A percentile compares a stretch with the other conserved stretches of the same genome.
These are phyloP conservation scores for Albifimbria verrucaria DNA, from an alignment of 2,329 filamentous ascomycete species.

Conservation along the genomic window DNA sequence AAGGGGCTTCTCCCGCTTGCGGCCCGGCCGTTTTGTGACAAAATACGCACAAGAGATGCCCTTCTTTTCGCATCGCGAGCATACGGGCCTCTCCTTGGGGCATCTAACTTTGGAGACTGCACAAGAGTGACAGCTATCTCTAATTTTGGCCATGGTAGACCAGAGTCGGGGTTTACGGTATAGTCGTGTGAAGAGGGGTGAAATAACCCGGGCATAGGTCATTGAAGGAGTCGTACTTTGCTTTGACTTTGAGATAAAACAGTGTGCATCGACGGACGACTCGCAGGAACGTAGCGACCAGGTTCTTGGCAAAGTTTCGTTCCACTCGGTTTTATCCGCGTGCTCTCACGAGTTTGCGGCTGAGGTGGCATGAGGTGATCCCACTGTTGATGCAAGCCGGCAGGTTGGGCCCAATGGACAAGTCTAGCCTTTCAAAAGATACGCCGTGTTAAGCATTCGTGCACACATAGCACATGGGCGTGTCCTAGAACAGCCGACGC, in stretches of 20 bases:
- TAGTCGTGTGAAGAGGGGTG: no score
- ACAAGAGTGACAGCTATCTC: constrained; percentile 33
- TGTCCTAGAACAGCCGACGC: neutral
- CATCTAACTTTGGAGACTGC: constrained; percentile 34
- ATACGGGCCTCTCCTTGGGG: constrained; percentile 29
- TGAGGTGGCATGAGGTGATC: neutral
- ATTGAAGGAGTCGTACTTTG: neutral
- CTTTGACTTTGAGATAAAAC: neutral
- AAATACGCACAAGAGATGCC: constrained; percentile 30
- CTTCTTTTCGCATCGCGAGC: constrained; percentile 28
- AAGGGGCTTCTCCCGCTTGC: constrained; percentile 6
- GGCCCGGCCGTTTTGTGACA: constrained; percentile 18
- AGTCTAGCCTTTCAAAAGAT: neutral
- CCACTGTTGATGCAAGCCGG: neutral
- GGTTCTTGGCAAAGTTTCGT: neutral
- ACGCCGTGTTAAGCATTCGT: neutral
- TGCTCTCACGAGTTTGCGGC: neutral
- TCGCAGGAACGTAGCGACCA: neutral
- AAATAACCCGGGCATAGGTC: neutral
- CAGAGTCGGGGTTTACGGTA: no score
- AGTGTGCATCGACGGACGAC: neutral
- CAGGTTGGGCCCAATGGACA: neutral
- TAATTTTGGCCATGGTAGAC: constrained; percentile 16
- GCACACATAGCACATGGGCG: neutral
- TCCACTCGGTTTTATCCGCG: neutral